A percentile compares a stretch with the other conserved stretches of the same genome.
phyloP scores from a whole-genome alignment of 495 filamentous ascomycete species.

The Aspergillus ellipticus region DNA sequence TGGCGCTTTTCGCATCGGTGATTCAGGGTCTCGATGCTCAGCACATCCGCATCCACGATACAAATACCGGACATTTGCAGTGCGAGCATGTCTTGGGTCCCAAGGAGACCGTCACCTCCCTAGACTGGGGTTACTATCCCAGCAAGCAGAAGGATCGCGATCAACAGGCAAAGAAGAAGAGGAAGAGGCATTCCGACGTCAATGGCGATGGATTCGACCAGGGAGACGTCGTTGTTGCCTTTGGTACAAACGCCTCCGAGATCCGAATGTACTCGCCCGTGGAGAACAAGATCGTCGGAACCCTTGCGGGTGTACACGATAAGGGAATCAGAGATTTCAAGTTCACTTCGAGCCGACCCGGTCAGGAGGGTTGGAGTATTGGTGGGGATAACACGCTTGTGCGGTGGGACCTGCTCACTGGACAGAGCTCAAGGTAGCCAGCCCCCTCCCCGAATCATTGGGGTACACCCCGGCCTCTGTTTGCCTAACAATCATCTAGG shows the following conservation, averaged over 20 bases:
- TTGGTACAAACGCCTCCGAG: constrained; percentile 51
- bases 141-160: constrained; percentile 32
- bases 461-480: not conserved
- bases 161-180: constrained; percentile 52
- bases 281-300: constrained; percentile 49
- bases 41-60: constrained; percentile 58
- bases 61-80: constrained; percentile 51
- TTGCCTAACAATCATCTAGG: constrained; percentile 27
- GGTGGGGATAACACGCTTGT: constrained; percentile 58
- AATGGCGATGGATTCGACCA: constrained; percentile 42
- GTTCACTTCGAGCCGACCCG: constrained; percentile 43
- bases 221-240: constrained; percentile 48
- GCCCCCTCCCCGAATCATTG: not conserved
- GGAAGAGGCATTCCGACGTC: constrained; percentile 47
- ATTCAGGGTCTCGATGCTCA: constrained; percentile 58
- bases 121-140: constrained; percentile 54
- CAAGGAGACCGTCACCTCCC: constrained; percentile 50
- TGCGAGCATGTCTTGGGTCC: constrained; percentile 53
- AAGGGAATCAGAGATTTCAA: constrained; percentile 55
- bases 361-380: constrained; percentile 54
- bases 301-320: constrained; percentile 49
- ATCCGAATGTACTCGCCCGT: constrained; percentile 52
- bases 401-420: constrained; percentile 54
- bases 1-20: constrained; percentile 57
- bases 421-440: constrained; percentile 47